Percentiles rank a stretch among this genome's conserved stretches.
These are phyloP conservation scores for Xylogone sp. DNA, from an alignment of 2,329 filamentous ascomycete genomes.

Conservation along the genomic window DNA sequence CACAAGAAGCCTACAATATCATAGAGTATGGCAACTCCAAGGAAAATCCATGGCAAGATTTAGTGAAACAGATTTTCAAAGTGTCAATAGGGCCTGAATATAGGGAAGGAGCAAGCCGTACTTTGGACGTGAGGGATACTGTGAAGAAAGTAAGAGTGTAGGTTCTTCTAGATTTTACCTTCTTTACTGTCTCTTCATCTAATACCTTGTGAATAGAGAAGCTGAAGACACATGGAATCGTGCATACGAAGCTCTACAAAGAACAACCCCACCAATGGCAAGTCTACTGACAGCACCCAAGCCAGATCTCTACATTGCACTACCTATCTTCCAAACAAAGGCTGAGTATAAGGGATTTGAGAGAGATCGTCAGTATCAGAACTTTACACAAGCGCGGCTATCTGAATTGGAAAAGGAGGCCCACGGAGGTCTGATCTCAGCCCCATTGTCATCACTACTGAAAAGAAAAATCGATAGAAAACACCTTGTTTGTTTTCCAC, in stretches of 20 bases:
- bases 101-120: no score
- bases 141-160: slow-evolving; percentile 4
- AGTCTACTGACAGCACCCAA: slow-evolving; percentile 1
- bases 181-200: no score
- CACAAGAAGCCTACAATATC: no score
- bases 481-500: slow-evolving; percentile 4
- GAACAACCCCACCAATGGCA: not conserved
- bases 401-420: not conserved
- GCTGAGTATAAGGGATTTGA: slow-evolving; percentile 1
- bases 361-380: slow-evolving; percentile 2
- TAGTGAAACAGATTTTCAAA: slow-evolving; percentile 4
- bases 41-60: not conserved
- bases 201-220: slow-evolving; percentile 1
- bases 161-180: not conserved
- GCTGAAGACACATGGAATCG: slow-evolving; percentile 1
- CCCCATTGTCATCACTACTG: not conserved
- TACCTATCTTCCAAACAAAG: not conserved
- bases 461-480: not conserved
- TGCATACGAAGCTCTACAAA: not conserved
- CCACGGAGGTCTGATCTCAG: slow-evolving; percentile 3
- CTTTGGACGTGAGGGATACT: not conserved
- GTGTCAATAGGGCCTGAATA: no score
- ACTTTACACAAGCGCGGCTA: not conserved
- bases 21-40: slow-evolving; percentile 1
- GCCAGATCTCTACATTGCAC: slow-evolving; percentile 5